These are phyloP conservation scores for Graphium sp. DNA, from an alignment of 2,329 filamentous ascomycete species.

Conservation along the genomic window DNA sequence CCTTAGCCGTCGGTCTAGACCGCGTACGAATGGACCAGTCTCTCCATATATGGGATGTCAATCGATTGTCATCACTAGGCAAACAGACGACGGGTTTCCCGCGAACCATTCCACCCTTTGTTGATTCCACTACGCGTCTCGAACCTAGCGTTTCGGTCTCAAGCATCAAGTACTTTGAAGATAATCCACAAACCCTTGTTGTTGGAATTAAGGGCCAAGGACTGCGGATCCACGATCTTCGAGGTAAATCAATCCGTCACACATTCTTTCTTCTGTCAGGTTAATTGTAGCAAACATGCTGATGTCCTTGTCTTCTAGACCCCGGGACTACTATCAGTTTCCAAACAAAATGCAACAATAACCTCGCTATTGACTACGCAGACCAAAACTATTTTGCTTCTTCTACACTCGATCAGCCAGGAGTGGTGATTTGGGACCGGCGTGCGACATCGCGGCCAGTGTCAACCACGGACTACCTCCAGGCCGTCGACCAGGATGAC, in stretches of 20 bases:
- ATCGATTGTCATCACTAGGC: slow-evolving; percentile 35
- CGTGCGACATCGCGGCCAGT: slow-evolving; percentile 38
- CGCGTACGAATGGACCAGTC: slow-evolving; percentile 68
- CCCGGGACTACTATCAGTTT: slow-evolving; percentile 38
- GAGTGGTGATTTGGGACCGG: slow-evolving; percentile 64
- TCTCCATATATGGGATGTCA: slow-evolving; percentile 70
- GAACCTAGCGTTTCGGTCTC: slow-evolving; percentile 60
- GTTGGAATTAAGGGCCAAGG: slow-evolving; percentile 62
- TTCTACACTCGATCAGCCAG: slow-evolving; percentile 57
- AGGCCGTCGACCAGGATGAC: slow-evolving; percentile 42
- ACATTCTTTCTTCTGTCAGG: too few species aligned
- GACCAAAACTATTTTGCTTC: slow-evolving; percentile 78
- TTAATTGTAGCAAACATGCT: too few species aligned
- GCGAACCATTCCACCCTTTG: slow-evolving; percentile 25
- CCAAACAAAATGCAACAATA: slow-evolving; percentile 51
- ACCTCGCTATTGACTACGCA: slow-evolving; percentile 60
- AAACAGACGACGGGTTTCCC: slow-evolving; percentile 30
- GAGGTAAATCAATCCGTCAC: slow-evolving; percentile 32
- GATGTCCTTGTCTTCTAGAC: too few species aligned
- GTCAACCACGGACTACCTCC: slow-evolving; percentile 35
- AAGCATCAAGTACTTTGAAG: slow-evolving; percentile 67
- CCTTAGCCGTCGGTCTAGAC: slow-evolving; percentile 65
- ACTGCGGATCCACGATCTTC: slow-evolving; percentile 60
- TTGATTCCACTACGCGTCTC: slow-evolving; percentile 39
- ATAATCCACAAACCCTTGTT: slow-evolving; percentile 58